Evolutionary conservation across 108 stramenopile species (phyloP), one percentile per base, ranked within the genome.

Genomic region (Mediolabrus comicus): DNA sequence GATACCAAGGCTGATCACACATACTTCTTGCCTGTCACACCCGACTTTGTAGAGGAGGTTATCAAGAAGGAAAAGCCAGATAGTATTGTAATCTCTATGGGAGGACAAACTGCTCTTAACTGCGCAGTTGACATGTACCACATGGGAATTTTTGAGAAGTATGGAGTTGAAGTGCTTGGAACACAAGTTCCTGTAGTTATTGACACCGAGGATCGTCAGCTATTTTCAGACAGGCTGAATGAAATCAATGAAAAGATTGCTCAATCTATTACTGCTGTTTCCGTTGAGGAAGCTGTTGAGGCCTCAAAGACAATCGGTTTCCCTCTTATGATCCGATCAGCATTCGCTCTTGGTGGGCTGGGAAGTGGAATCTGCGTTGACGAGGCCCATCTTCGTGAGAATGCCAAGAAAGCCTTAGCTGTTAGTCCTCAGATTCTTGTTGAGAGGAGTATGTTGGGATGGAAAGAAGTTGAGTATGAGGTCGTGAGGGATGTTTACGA

Each of bases 381-480:
- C 59, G 97, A 96, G 67, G 79, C 76, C 10, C 85, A 92, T 22
- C 83, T 97, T 31, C 71, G 75, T 16, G 87, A 92, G 31, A 95
- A 95, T 92, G 96, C 88, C 11, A 70, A 74, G 46, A 94, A 93
- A 83, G 98, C 98, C 30, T 82, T 98, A 39, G 84, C 91, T 16
- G 70, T 85, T 27, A 88, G 94, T 67, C 88, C 90, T 39, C 98
- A 99, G 64, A 96, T 99, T 64, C 87, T 99, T 57, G 95, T 99
- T 57, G 98, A 99, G 67, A 97, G 91, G 86, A 91, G 91, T 80
- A 92, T 99, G 83, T 65, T 83, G 54, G 98, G 98, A 67, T 99
- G 98, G 98, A 99, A 99, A 77, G 98, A 99, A 82, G 91, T 98
- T 12, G 98, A 99, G 72, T 99, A 99, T 77, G 98, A 99, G 82